Conservation (phyloP, 306 rosid species). For the Betula pendula region DNA sequence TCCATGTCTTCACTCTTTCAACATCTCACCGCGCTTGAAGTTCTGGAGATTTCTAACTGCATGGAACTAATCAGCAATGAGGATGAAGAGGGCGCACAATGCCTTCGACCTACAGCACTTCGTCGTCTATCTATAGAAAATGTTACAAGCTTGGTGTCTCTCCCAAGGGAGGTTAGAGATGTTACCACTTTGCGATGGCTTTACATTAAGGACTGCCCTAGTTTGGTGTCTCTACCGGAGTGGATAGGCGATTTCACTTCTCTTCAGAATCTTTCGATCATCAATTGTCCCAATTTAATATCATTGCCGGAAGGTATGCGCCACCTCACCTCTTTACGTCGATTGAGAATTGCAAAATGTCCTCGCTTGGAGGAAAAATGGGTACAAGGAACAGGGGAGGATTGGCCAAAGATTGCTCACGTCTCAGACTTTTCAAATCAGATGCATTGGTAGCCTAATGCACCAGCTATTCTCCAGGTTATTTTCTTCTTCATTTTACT, state of each 20-base stretch:
- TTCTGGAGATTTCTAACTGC: background rate
- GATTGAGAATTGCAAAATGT: conserved; percentile 4
- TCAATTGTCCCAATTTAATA: too few species aligned
- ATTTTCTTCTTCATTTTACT: background rate
- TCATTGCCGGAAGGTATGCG: conserved; percentile 9
- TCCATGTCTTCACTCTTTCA: background rate
- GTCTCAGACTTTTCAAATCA: background rate
- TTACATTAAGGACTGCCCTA: too few species aligned
- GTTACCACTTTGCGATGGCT: too few species aligned
- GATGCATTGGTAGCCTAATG: too few species aligned
- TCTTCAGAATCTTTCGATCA: background rate
- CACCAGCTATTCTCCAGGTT: background rate
- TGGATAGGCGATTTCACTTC: conserved; percentile 26
- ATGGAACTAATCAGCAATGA: background rate
- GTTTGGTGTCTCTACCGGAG: background rate
- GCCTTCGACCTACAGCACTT: background rate
- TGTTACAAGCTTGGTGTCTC: too few species aligned
- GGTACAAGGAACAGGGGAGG: background rate
- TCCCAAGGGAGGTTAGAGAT: too few species aligned
- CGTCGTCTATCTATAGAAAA: too few species aligned
- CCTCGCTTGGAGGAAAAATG: conserved; percentile 1
- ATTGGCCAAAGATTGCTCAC: conserved; percentile 21
- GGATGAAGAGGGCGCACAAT: background rate
- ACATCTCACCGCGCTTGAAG: background rate
- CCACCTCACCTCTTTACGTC: conserved; percentile 5